A percentile compares a stretch with the other conserved stretches of the same genome.
Conservation (phyloP, 176 grass and related monocot genomes). For the Poa annua region DNA sequence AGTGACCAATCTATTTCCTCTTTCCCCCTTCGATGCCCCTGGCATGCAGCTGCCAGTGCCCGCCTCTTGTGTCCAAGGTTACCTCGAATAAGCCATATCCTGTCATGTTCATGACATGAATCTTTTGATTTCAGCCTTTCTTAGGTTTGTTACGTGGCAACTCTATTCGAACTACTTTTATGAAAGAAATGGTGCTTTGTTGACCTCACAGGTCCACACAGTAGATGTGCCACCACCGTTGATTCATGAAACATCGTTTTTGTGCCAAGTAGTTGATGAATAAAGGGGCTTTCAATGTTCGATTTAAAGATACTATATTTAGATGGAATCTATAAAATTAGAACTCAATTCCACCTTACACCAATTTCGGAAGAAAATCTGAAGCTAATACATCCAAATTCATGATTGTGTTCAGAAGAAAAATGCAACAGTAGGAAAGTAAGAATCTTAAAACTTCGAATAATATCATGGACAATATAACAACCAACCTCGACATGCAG, state of each 20-base stretch:
- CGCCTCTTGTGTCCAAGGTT: neutral
- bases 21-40: neutral
- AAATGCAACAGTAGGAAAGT: conserved; percentile 19
- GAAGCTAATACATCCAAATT: neutral
- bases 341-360: neutral
- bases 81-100: neutral
- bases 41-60: neutral
- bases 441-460: conserved; percentile 4
- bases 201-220: neutral
- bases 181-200: neutral
- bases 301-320: neutral
- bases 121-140: neutral
- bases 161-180: neutral
- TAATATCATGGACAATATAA: conserved; percentile 23
- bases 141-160: neutral
- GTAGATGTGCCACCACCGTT: neutral
- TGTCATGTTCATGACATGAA: neutral
- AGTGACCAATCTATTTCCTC: neutral
- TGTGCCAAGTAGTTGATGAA: conserved; percentile 2
- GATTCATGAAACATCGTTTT: neutral
- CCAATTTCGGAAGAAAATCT: neutral
- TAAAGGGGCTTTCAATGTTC: neutral
- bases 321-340: neutral
- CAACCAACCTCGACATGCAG: conserved; percentile 89
- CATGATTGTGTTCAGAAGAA: neutral